Evolutionary conservation across 2,329 filamentous ascomycete species (phyloP).

Genomic region (Hyphodiscus sp.): DNA sequence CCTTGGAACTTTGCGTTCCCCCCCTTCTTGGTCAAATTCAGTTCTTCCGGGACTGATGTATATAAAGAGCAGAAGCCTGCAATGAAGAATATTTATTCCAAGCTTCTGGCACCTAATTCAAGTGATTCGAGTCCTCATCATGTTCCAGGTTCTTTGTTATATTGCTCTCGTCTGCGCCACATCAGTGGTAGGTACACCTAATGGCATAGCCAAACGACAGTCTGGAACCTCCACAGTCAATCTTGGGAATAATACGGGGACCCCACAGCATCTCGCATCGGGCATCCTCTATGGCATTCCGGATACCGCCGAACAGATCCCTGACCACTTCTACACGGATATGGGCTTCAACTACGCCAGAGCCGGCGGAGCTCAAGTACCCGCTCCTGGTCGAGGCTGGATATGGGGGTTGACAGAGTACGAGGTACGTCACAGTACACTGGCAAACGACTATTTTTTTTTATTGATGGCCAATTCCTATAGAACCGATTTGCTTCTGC

Average conservation of each 20-base stretch:
- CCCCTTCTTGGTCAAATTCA: background rate
- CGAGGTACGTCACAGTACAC: constrained; percentile 3
- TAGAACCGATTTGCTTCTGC: constrained; percentile 36
- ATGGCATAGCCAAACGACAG: constrained; percentile 9
- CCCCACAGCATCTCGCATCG: constrained; percentile 33
- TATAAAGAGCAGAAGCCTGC: background rate
- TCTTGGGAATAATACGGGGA: constrained; percentile 28
- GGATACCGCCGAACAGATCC: constrained; percentile 33
- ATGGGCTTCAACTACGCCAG: constrained; percentile 36
- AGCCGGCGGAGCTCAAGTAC: constrained; percentile 37
- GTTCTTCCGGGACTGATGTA: constrained; percentile 2
- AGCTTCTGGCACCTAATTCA: too few species aligned
- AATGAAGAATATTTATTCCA: background rate
- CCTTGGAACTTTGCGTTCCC: background rate
- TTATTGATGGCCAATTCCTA: background rate
- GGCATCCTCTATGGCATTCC: constrained; percentile 39
- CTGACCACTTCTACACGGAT: constrained; percentile 33
- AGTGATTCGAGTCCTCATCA: too few species aligned
- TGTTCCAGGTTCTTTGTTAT: too few species aligned
- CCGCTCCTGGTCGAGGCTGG: constrained; percentile 33
- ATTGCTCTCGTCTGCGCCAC: too few species aligned
- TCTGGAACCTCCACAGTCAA: constrained; percentile 25
- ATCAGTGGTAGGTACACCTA: background rate
- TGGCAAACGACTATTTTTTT: background rate
- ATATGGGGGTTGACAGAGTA: constrained; percentile 32